Evolutionary conservation across 2,329 filamentous ascomycete genomes (phyloP).

Genomic region (Apiospora saccharicola): DNA sequence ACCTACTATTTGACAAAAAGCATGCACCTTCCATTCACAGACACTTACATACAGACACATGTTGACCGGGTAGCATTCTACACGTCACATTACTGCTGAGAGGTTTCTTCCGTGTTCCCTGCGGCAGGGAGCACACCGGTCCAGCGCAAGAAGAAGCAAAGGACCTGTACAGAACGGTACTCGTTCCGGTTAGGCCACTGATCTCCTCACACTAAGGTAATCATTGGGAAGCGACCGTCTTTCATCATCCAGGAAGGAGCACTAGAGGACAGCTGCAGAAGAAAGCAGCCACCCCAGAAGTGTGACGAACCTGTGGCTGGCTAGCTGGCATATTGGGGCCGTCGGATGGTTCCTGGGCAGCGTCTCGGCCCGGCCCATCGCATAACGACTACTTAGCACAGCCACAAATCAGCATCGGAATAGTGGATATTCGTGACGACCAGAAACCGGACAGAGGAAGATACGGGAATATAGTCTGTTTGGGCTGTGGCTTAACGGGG

Average conservation of each 20-base stretch:
- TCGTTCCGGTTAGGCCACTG: background rate
- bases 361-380: conserved; percentile 9
- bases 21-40: background rate
- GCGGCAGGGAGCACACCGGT: conserved; percentile 8
- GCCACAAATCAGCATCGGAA: background rate
- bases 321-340: background rate
- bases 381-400: background rate
- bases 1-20: background rate
- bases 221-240: background rate
- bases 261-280: background rate
- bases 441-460: background rate
- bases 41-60: background rate
- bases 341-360: conserved; percentile 15
- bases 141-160: background rate
- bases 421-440: background rate
- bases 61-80: background rate
- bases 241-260: background rate
- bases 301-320: conserved; percentile 10
- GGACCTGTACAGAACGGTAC: background rate
- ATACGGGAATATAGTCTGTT: background rate
- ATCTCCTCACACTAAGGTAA: background rate
- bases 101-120: background rate
- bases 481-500: background rate
- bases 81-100: background rate
- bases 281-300: background rate